These are phyloP conservation scores for Psilocybe cubensis DNA, from an alignment of 768 basidiomycete genomes.

Conservation along the genomic window DNA sequence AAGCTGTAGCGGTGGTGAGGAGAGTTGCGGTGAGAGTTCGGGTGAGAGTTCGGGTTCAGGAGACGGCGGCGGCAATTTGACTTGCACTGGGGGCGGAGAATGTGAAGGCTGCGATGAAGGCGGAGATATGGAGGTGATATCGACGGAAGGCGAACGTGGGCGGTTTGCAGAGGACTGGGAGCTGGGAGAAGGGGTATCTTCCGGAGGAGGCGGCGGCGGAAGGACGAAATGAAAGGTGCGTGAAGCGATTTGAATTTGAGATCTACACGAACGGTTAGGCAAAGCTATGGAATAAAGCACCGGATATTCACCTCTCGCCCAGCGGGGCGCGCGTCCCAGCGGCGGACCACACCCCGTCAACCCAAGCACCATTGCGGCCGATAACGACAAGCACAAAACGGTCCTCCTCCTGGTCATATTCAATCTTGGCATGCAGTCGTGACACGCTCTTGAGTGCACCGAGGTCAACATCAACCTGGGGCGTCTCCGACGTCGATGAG, in stretches of 20 bases:
- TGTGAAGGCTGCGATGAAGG: constrained; percentile 80
- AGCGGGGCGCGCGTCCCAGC: constrained; percentile 87
- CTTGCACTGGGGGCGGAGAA: constrained; percentile 61
- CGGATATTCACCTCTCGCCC: constrained; percentile 69
- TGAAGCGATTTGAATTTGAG: constrained; percentile 96
- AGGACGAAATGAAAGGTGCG: constrained; percentile 97
- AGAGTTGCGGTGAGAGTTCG: constrained; percentile 38
- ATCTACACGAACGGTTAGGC: constrained; percentile 49
- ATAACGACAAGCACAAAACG: constrained; percentile 89
- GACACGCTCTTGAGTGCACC: constrained; percentile 97
- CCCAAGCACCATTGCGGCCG: constrained; percentile 98
- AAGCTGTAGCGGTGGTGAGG: constrained; percentile 28
- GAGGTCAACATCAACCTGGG: constrained; percentile 85
- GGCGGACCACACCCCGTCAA: constrained; percentile 95
- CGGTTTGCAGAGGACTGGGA: constrained; percentile 71
- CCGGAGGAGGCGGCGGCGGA: constrained; percentile 81
- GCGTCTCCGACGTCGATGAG: constrained; percentile 58
- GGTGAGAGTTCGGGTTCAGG: constrained; percentile 44
- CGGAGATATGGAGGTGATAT: constrained; percentile 81
- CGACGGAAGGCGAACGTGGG: constrained; percentile 79
- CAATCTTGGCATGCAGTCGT: constrained; percentile 94
- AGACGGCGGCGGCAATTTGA: constrained; percentile 48
- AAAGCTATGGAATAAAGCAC: background rate
- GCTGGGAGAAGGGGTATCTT: constrained; percentile 81
- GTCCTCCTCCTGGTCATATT: constrained; percentile 89